Base-by-base conservation (phyloP, 2,329 filamentous ascomycete genomes). In the Cladophialophora chaetospira region DNA sequence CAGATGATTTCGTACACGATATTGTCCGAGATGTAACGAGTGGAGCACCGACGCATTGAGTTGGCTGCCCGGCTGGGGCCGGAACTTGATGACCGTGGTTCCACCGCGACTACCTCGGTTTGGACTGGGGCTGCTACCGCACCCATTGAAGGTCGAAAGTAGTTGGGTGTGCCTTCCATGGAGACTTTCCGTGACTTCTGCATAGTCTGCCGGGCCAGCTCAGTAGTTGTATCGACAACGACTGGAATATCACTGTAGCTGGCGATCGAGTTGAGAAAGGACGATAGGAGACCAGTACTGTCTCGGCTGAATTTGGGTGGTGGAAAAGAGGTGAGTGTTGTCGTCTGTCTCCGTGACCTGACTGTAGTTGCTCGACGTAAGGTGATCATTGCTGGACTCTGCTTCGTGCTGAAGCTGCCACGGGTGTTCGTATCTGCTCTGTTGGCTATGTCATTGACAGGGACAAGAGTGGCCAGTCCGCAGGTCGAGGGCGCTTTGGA, bases 381-480 rank as follows among this genome's bases (percentile, higher is more conserved):
- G n/a, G 61, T 65, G 13, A 66, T 66, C 63, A 66, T 63, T 5
- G 63, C 64, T 33, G 64, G 64, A 47, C 62, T 64, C 35, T 28
- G 47, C 9, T 19, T 42, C 5, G 29, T 26, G 40, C 53, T 46
- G n/a, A 33, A 10, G 35, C 13, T 53, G 44, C 38, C 44, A 9
- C n/a, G 42, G 25, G 19, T 55, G 10, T 21, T 46, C 49, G 15
- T 25, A 44, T 29, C 44, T 44, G 28, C 35, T 54, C 15, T 44
- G 28, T 23, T 31, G 43, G 28, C 31, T 19, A 23, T 46, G 57
- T 53, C 53, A 36, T 52, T 21, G 44, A 59, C 38, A 8, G 60
- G 42, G 21, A 56, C 28, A 60, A 54, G 55, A n/a, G 54, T 53
- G 11, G 60, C 56, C 35, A 59, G 46, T 5, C 54, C 61, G 40